These are phyloP conservation scores for Condylostoma magnum DNA, from an alignment of 169 alveolate genomes.

Conservation along the genomic window DNA sequence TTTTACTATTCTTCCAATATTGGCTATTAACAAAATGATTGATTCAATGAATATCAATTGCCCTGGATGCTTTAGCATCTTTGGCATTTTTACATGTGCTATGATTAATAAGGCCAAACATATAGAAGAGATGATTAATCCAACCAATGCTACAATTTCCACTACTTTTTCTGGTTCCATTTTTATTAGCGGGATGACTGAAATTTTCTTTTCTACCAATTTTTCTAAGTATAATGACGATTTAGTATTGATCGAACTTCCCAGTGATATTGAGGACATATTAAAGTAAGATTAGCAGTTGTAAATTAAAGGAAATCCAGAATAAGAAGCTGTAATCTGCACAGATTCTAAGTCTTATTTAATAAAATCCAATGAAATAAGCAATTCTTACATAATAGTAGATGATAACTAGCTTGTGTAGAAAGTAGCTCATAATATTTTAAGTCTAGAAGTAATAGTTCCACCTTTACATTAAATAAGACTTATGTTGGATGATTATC, in stretches of 20 bases:
- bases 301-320: neutral
- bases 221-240: neutral
- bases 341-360: neutral
- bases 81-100: no score
- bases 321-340: conserved; percentile 10
- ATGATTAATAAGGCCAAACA: no score
- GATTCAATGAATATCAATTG: no score
- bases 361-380: neutral
- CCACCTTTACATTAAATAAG: conserved; percentile 26
- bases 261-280: neutral
- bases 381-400: neutral
- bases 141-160: no score
- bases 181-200: conserved; percentile 7
- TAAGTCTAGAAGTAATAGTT: neutral
- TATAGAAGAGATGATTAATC: no score
- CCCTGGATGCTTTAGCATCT: no score
- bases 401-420: neutral
- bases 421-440: neutral
- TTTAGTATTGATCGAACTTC: conserved; percentile 1
- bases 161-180: no score
- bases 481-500: conserved; percentile 1
- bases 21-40: no score
- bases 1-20: no score
- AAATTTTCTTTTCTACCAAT: neutral
- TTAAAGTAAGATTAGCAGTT: neutral